phyloP scores from a whole-genome alignment of 2,329 filamentous ascomycete genomes.

The Nemania bipapillata region DNA sequence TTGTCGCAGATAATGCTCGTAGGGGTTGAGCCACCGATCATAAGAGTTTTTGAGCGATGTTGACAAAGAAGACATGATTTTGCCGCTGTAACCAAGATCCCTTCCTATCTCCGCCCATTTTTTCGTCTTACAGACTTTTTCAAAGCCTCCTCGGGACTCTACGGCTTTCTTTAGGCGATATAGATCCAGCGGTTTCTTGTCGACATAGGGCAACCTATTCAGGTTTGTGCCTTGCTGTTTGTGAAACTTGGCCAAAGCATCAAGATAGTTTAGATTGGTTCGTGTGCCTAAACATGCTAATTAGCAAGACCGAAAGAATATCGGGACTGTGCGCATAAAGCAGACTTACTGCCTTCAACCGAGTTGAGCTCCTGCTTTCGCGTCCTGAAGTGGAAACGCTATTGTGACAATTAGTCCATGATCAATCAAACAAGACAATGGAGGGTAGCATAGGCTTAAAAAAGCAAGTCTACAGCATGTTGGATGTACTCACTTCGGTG shows the following conservation, averaged over 20 bases:
- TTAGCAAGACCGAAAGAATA: constrained; percentile 22
- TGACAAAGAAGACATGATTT: constrained; percentile 98
- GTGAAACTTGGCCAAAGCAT: constrained; percentile 94
- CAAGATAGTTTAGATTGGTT: constrained; percentile 94
- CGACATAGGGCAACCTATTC: constrained; percentile 93
- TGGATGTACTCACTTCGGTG: constrained; percentile 77
- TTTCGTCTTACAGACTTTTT: constrained; percentile 95
- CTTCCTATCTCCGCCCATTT: constrained; percentile 99
- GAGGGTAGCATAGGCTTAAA: neutral
- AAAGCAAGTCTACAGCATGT: neutral
- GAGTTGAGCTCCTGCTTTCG: constrained; percentile 97
- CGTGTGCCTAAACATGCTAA: constrained; percentile 74
- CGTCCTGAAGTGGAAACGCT: constrained; percentile 97
- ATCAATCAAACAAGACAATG: neutral
- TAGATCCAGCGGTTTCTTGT: constrained; percentile 94
- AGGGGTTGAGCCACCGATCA: constrained; percentile 94
- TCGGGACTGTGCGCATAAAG: constrained; percentile 2
- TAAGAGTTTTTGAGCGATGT: constrained; percentile 99
- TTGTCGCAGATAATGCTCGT: constrained; percentile 90
- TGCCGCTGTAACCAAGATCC: constrained; percentile 96
- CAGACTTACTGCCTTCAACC: constrained; percentile 88
- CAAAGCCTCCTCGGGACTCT: constrained; percentile 92
- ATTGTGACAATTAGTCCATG: constrained; percentile 34
- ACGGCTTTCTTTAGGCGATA: constrained; percentile 98
- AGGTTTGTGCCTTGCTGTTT: constrained; percentile 95